phyloP scores from a whole-genome alignment of 2,329 filamentous ascomycete genomes.

The Diaporthe aspalathi region DNA sequence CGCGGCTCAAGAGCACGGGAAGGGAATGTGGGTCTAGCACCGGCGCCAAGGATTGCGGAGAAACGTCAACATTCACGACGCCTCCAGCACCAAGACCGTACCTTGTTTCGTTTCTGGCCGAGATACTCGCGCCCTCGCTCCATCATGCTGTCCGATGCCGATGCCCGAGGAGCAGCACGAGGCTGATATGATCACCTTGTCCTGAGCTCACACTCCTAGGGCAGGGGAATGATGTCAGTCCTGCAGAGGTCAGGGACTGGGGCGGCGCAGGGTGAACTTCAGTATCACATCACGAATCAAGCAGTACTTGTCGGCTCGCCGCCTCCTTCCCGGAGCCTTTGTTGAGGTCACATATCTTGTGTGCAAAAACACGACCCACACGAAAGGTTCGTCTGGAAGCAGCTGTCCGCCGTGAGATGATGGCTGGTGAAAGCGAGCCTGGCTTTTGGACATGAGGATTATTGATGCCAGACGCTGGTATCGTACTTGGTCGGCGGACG shows the following conservation, averaged over 20 bases:
- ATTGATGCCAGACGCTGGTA: background rate
- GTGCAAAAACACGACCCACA: background rate
- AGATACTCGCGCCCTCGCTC: constrained; percentile 8
- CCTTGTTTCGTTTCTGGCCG: no score
- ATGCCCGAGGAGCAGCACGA: no score
- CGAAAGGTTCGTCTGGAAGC: background rate
- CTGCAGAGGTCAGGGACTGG: no score
- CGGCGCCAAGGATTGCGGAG: constrained; percentile 1
- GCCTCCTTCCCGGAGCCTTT: background rate
- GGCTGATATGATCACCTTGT: background rate
- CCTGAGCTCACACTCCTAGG: background rate
- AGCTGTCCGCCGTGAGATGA: background rate
- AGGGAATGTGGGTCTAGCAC: background rate
- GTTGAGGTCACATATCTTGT: no score
- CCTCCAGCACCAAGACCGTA: no score
- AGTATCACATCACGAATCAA: background rate
- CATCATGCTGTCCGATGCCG: background rate
- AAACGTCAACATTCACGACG: no score
- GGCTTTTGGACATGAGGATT: background rate
- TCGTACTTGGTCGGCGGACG: background rate
- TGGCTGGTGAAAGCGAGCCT: background rate
- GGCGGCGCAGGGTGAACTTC: background rate
- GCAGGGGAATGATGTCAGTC: background rate
- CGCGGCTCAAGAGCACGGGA: constrained; percentile 26
- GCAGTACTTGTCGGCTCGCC: background rate